Evolutionary conservation across 2,329 filamentous ascomycete genomes (phyloP).

Genomic region (Fusarium floridanum): DNA sequence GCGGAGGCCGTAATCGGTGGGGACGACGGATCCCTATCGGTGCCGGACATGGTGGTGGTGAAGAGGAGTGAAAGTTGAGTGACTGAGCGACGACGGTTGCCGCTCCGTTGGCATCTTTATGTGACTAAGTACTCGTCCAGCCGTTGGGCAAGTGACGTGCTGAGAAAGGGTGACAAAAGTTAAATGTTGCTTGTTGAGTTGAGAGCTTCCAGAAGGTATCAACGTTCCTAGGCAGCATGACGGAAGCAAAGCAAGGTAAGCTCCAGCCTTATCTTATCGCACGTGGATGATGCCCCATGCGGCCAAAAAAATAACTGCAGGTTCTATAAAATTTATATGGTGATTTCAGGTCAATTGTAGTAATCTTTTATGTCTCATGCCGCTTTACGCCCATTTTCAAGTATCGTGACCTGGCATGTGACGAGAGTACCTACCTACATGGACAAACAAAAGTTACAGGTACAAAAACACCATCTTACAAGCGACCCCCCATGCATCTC

Average conservation of each 20-base stretch:
- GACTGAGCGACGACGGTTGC: conserved; percentile 24
- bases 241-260: conserved; percentile 27
- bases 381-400: neutral
- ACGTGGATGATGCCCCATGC: conserved; percentile 39
- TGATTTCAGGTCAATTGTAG: neutral
- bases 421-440: conserved; percentile 7
- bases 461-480: neutral
- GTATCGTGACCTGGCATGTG: conserved; percentile 43
- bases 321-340: neutral
- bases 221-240: conserved; percentile 34
- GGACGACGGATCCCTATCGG: conserved; percentile 44
- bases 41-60: conserved; percentile 38
- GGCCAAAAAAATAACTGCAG: neutral
- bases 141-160: conserved; percentile 4
- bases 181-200: conserved; percentile 20
- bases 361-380: neutral
- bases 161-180: neutral
- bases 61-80: conserved; percentile 5
- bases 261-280: conserved; percentile 50
- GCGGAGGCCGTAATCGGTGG: conserved; percentile 30
- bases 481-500: neutral
- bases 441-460: neutral
- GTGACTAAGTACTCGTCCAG: conserved; percentile 3
- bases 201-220: conserved; percentile 19
- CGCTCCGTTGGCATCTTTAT: conserved; percentile 39